A percentile compares a stretch with the other conserved stretches of the same genome.
Conservation (phyloP, 139 green algal genomes). For the Nannochloris sp. region DNA sequence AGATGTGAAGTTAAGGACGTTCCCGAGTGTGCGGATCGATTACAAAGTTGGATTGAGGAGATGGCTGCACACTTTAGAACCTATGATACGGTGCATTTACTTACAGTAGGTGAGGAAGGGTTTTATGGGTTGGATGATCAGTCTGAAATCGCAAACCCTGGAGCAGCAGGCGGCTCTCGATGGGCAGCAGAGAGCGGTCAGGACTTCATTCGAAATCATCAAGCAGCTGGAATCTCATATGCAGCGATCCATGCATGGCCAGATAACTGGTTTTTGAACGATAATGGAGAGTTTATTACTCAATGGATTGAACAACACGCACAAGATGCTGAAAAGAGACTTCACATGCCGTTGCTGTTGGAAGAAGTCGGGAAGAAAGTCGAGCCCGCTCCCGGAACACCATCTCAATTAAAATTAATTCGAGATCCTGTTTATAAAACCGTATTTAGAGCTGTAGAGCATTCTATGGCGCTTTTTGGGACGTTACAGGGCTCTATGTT, state of each 20-base stretch:
- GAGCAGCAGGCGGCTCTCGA: neutral
- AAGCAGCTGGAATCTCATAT: conserved; percentile 44
- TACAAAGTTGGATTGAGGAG: conserved; percentile 34
- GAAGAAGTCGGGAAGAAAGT: conserved; percentile 54
- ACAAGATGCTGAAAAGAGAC: conserved; percentile 3
- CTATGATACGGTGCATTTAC: conserved; percentile 47
- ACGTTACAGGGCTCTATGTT: neutral
- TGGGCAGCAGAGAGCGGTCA: conserved; percentile 42
- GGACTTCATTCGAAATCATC: conserved; percentile 44
- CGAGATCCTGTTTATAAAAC: neutral
- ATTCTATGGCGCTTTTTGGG: neutral
- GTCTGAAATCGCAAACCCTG: conserved; percentile 23
- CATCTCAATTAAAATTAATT: too few relatives aligned
- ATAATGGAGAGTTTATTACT: neutral
- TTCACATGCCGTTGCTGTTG: conserved; percentile 66
- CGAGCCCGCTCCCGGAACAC: too few relatives aligned
- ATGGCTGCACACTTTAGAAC: conserved; percentile 34
- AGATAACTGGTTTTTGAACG: conserved; percentile 43
- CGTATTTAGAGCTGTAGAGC: neutral
- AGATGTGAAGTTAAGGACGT: conserved; percentile 11
- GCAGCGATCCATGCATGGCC: conserved; percentile 48
- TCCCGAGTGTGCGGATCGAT: neutral
- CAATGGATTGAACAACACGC: conserved; percentile 31
- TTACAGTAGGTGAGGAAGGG: conserved; percentile 48
- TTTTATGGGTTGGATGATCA: conserved; percentile 36